Evolutionary conservation across 306 rosid species (phyloP), one percentile per base, ranked within the genome.

Genomic region (Rosa persica): DNA sequence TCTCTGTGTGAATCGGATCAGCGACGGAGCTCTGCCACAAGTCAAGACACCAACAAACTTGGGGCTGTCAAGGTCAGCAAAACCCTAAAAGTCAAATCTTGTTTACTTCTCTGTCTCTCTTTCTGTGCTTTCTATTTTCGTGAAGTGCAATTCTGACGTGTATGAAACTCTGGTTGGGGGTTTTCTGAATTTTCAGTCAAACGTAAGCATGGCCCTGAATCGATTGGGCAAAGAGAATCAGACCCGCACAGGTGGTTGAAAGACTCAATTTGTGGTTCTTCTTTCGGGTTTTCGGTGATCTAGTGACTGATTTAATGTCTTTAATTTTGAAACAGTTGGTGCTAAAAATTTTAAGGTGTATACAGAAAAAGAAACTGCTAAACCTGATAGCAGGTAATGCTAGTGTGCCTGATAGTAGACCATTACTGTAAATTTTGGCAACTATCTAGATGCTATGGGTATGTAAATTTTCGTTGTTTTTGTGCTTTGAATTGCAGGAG

Each of bases 271-370:
- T 48, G 48, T 52, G 19, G 52, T 61, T 55, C 10, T 12, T 73
- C 52, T 72, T 39, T 83, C n/a, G 38, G 67, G 78, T 47, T 73
- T 12, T 54, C 74, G 43, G 65, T 47, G 47, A 23, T 55, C 42
- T 71, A 30, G 20, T 62, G 46, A 64, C 25, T 73, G 47, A 27
- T 54, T 55, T 68, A 12, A 0, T 46, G 46, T 39, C 44, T 44
- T 20, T 3, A 3, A 51, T 38, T 4, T 43, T 77, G 12, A 30
- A 82, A 66, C 84, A 86, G 94, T 42, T 27, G 88, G 87, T 67
- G 69, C 74, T 20, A 74, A 79, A 72, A 79, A 22, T 73, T 88
- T 89, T 49, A 90, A 88, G 87, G 85, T 90, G 42, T 89, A 79
- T 79, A 38, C 84, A 4, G 96, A 90, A 74, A 83, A 51, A 52